Base-by-base conservation (phyloP, 1,284 basidiomycete genomes). In the Apiotrichum sp. region DNA sequence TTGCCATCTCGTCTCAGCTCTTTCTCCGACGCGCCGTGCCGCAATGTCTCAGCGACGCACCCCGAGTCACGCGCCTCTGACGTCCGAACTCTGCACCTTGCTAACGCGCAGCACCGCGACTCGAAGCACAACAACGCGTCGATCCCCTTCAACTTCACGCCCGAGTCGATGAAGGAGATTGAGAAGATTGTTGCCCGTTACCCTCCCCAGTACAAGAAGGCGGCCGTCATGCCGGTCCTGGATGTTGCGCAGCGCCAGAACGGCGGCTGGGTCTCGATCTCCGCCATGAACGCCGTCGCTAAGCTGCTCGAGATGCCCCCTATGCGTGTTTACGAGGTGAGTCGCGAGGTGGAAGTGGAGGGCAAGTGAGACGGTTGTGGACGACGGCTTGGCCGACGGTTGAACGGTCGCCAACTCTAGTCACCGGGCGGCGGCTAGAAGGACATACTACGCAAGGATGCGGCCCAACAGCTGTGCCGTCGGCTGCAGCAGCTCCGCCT, bases 241-340 rank as follows among this genome's bases (percentile, higher is more conserved):
- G 93, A 98, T 78, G 83, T 99, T 44, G 95, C 87, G 2, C 96
- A 99, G 79, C 83, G 92, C 65, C 96, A 98, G 78, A 98, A 98
- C 80, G 89, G 92, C 68, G 93, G 92, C 67, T 99, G 92, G 91
- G 95, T 93, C n/a, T 92, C 88, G 71, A 95, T 99, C 67, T 90
- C 88, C 68, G 93, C 95, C 61, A 99, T 99, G 95, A 98, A 98
- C 79, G 90, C 93, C 68, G 87, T 98, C 47, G 95, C 95, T 2
- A 85, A 87, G 62, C 78, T 95, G 40, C 82, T 98, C 53, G 91
- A 90, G 70, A 90, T 99, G 86, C 90, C 89, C 7, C 89, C 91
- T 53, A 98, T 98, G 96, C 86, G 95, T 16, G 96, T 98, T 6
- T 99, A 98, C 77, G 96, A 99, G 79, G 70, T 70, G 65, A 61